A percentile compares a stretch with the other conserved stretches of the same genome.
These are phyloP conservation scores for Lactarius pseudohatsudake DNA, from an alignment of 768 basidiomycete genomes.

Conservation along the genomic window DNA sequence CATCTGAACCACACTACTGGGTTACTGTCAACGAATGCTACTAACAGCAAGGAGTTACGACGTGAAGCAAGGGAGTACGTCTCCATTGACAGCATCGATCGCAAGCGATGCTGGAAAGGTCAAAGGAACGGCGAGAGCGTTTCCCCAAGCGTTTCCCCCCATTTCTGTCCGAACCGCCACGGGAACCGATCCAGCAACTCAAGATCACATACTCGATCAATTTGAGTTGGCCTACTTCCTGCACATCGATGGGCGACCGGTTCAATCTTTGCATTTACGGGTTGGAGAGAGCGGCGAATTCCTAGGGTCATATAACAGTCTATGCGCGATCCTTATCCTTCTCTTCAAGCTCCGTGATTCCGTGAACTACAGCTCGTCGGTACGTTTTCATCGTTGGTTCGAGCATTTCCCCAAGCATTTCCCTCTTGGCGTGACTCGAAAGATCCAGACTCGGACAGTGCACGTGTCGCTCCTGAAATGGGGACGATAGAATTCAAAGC, in stretches of 20 bases:
- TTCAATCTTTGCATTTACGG: not conserved
- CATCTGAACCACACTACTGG: no score
- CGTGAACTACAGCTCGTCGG: conserved; percentile 7
- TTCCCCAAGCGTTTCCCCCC: no score
- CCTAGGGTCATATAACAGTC: not conserved
- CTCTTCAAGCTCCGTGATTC: conserved; percentile 6
- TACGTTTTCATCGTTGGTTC: not conserved
- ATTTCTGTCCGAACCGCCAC: no score
- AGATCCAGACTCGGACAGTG: not conserved
- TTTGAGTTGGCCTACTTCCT: not conserved
- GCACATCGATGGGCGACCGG: conserved; percentile 1
- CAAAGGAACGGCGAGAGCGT: no score
- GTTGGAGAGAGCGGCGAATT: not conserved
- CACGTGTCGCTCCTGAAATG: not conserved
- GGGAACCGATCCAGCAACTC: no score
- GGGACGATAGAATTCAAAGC: not conserved
- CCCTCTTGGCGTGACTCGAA: not conserved
- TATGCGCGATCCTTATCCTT: not conserved
- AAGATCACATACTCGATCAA: no score
- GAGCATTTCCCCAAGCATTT: no score
- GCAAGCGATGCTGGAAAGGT: no score
- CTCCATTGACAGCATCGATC: no score
- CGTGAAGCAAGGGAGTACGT: no score
- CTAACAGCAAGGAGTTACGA: no score
- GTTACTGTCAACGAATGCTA: no score